Conservation (phyloP, 108 stramenopile species). For the Nitzschia sp. region DNA sequence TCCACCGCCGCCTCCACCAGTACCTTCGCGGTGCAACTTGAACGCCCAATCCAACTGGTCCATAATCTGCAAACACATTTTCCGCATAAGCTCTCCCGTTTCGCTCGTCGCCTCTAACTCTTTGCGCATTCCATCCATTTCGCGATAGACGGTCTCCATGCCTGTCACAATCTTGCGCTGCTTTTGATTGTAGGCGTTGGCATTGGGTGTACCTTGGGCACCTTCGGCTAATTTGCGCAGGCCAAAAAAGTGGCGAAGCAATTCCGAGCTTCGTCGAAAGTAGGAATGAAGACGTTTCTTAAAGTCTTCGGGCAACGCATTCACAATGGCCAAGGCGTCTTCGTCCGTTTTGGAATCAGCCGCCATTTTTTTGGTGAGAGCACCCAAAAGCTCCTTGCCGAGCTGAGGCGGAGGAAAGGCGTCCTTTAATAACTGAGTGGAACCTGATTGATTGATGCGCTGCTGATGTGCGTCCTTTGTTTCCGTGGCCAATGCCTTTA, state of each 20-base stretch:
- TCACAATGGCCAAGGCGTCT: constrained; percentile 66
- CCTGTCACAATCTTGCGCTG: constrained; percentile 75
- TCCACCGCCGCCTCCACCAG: constrained; percentile 56
- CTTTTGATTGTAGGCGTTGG: constrained; percentile 45
- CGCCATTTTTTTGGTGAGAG: constrained; percentile 85
- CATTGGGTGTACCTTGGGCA: constrained; percentile 4
- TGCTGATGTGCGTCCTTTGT: constrained; percentile 8
- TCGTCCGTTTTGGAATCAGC: constrained; percentile 77
- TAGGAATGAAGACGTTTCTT: constrained; percentile 65
- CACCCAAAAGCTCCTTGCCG: constrained; percentile 65
- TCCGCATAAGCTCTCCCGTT: constrained; percentile 65
- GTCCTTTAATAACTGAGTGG: constrained; percentile 25
- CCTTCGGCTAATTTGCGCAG: constrained; percentile 52
- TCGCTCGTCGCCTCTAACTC: constrained; percentile 57
- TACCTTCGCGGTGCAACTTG: constrained; percentile 75
- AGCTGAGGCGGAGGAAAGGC: constrained; percentile 73
- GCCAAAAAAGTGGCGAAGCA: constrained; percentile 88
- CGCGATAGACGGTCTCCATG: constrained; percentile 69
- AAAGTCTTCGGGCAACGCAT: constrained; percentile 74
- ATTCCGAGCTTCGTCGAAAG: constrained; percentile 82
- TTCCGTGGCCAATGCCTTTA: constrained; percentile 11
- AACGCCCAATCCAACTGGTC: constrained; percentile 89
- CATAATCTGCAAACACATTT: constrained; percentile 90
- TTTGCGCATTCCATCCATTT: constrained; percentile 62
- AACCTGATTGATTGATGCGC: neutral